phyloP scores from a whole-genome alignment of 1,284 basidiomycete genomes.

The Austroboletus sp. region DNA sequence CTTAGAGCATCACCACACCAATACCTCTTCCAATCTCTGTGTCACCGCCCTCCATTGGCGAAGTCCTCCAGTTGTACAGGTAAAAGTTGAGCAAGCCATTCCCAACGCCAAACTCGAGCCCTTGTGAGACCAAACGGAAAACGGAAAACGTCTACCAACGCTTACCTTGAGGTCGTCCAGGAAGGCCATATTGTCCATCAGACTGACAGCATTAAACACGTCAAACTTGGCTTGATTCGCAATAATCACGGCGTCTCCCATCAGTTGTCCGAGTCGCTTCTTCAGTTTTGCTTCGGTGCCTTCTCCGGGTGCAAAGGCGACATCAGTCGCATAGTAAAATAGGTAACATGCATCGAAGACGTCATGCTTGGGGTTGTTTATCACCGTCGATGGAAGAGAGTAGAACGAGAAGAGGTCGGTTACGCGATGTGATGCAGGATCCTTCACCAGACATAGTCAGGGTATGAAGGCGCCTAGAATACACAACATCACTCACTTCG shows the following conservation, averaged over 20 bases:
- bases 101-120: slow-evolving; percentile 75
- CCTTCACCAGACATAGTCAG: slow-evolving; percentile 39
- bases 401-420: slow-evolving; percentile 98
- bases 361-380: slow-evolving; percentile 57
- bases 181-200: slow-evolving; percentile 89
- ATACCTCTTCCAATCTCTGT: slow-evolving; percentile 62
- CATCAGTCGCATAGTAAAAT: slow-evolving; percentile 82
- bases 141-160: slow-evolving; percentile 9
- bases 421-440: slow-evolving; percentile 74
- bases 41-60: slow-evolving; percentile 63
- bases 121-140: slow-evolving; percentile 4
- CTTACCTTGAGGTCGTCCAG: slow-evolving; percentile 75
- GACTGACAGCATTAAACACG: slow-evolving; percentile 90
- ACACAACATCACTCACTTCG: slow-evolving; percentile 51
- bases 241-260: slow-evolving; percentile 73
- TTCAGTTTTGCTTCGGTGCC: slow-evolving; percentile 61
- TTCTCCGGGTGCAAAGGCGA: slow-evolving; percentile 51
- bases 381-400: slow-evolving; percentile 87
- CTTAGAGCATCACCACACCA: slow-evolving; percentile 72
- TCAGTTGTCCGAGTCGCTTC: slow-evolving; percentile 64
- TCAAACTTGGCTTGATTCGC: slow-evolving; percentile 85
- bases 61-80: slow-evolving; percentile 89
- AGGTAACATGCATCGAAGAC: slow-evolving; percentile 84
- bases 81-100: slow-evolving; percentile 89
- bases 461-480: neutral